Evolutionary conservation across 805 yeast species (phyloP).

Genomic region (Lipomyces mesembrius): DNA sequence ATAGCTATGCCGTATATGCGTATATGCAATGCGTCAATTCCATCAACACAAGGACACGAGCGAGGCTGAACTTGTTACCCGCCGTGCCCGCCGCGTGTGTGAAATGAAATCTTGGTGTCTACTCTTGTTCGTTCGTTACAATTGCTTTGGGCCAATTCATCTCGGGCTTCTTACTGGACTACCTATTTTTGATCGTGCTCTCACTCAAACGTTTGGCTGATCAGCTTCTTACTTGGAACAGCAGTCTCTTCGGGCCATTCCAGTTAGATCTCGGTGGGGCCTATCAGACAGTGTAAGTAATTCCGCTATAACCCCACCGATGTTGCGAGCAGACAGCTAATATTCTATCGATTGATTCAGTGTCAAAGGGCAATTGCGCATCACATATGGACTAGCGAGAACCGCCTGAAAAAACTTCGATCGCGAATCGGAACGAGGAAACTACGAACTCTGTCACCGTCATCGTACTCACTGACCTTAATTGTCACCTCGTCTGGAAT

Average conservation of each 20-base stretch:
- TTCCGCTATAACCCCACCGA: not conserved
- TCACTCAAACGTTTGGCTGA: not conserved
- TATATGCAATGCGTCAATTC: no score
- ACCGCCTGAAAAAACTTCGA: not conserved
- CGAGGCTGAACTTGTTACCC: not conserved
- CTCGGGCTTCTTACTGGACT: not conserved
- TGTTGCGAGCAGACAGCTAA: not conserved
- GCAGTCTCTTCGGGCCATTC: not conserved
- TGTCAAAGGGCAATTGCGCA: not conserved
- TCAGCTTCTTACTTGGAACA: not conserved
- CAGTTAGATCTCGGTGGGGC: not conserved
- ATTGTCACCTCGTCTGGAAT: not conserved
- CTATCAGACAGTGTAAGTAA: not conserved
- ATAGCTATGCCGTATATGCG: no score
- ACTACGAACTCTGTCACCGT: not conserved
- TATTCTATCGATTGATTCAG: not conserved
- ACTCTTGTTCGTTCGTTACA: no score
- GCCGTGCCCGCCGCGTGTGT: not conserved
- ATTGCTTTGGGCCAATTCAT: not conserved
- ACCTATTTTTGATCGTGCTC: not conserved
- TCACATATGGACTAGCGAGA: not conserved
- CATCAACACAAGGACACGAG: no score
- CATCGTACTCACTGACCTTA: not conserved
- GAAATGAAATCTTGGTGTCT: not conserved
- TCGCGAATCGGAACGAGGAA: conserved; percentile 1